A percentile compares a stretch with the other conserved stretches of the same genome.
Evolutionary conservation across 179 eudicot genomes (phyloP).

Genomic region (Drosera spatulata): DNA sequence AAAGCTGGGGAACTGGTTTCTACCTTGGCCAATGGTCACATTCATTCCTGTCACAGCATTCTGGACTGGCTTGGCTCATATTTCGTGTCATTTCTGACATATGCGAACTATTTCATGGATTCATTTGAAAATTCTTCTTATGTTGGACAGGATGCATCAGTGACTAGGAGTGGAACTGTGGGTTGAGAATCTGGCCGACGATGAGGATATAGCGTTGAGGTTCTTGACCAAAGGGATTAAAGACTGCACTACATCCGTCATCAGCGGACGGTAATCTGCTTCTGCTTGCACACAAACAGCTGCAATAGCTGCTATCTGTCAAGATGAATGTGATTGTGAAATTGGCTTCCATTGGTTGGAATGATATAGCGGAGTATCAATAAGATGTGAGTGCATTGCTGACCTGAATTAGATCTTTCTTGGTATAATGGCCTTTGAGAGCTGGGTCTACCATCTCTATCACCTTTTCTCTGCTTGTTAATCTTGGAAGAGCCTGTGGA

Average conservation of each 20-base stretch:
- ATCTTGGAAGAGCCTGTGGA: conserved; percentile 77
- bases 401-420: conserved; percentile 92
- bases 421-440: conserved; percentile 64
- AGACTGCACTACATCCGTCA: conserved; percentile 95
- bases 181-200: conserved; percentile 37
- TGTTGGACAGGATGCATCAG: too few relatives aligned
- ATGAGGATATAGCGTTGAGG: conserved; percentile 26
- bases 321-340: neutral
- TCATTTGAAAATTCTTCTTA: too few relatives aligned
- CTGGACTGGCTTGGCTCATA: too few relatives aligned
- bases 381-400: neutral
- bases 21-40: too few relatives aligned
- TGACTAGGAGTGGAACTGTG: conserved; percentile 29
- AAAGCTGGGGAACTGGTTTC: too few relatives aligned
- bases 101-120: too few relatives aligned
- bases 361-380: neutral
- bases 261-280: conserved; percentile 86
- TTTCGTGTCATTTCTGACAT: too few relatives aligned
- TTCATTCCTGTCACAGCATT: too few relatives aligned
- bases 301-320: conserved; percentile 91
- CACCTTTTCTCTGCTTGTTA: conserved; percentile 71
- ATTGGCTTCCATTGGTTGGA: neutral
- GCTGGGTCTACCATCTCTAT: conserved; percentile 82
- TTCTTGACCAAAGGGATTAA: conserved; percentile 72
- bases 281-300: conserved; percentile 95